These are phyloP conservation scores for Ustilago shanxiensis DNA, from an alignment of 1,284 basidiomycete genomes.

Conservation along the genomic window DNA sequence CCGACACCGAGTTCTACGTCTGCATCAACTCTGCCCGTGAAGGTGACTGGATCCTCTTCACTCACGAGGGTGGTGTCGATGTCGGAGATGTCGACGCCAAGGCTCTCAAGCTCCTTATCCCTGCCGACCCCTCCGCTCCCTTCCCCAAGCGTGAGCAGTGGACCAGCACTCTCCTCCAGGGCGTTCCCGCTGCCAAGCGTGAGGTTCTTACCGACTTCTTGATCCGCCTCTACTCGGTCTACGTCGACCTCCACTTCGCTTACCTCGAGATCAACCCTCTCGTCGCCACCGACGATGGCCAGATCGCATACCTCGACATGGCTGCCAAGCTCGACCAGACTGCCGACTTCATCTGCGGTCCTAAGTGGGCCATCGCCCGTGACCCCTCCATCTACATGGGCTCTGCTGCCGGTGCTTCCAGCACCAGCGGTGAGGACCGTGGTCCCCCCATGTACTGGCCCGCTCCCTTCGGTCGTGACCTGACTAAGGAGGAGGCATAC, in stretches of 20 bases:
- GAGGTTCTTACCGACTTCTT: conserved; percentile 79
- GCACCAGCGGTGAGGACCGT: conserved; percentile 67
- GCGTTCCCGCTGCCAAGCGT: conserved; percentile 62
- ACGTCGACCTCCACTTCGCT: conserved; percentile 86
- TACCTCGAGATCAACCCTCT: conserved; percentile 99
- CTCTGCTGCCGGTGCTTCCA: conserved; percentile 73
- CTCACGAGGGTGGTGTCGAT: conserved; percentile 98
- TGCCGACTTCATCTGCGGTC: conserved; percentile 96
- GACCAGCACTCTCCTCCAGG: conserved; percentile 60
- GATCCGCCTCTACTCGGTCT: conserved; percentile 93
- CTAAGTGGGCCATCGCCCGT: conserved; percentile 98
- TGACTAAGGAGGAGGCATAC: conserved; percentile 99
- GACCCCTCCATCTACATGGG: conserved; percentile 80
- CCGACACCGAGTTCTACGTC: conserved; percentile 96
- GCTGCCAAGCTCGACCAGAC: conserved; percentile 98
- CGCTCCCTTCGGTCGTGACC: conserved; percentile 95
- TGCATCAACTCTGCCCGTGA: conserved; percentile 97
- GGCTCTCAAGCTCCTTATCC: conserved; percentile 87
- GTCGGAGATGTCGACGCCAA: conserved; percentile 99
- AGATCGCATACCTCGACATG: conserved; percentile 98
- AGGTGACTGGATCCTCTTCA: conserved; percentile 97
- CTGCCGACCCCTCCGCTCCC: conserved; percentile 83
- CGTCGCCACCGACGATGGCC: conserved; percentile 87
- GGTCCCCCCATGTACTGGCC: conserved; percentile 98
- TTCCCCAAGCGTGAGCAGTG: conserved; percentile 80